Evolutionary conservation across 129 eudicot genomes (phyloP).

Genomic region (Sambucus nigra): DNA sequence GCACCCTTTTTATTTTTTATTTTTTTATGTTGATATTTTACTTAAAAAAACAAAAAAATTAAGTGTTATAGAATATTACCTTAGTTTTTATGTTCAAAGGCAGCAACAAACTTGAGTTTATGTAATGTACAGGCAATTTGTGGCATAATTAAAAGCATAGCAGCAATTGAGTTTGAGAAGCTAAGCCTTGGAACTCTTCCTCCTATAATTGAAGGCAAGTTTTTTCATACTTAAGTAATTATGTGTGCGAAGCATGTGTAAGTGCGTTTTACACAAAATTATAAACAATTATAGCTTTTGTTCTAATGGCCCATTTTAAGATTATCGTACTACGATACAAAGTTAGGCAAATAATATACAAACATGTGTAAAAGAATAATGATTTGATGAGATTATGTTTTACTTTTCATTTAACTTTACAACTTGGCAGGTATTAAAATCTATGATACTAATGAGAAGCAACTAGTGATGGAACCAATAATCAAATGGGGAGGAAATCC

Average conservation of each 20-base stretch:
- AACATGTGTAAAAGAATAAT: too few species aligned
- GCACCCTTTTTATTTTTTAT: background rate
- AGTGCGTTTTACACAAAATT: too few species aligned
- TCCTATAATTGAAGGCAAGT: conserved; percentile 69
- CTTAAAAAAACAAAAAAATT: background rate
- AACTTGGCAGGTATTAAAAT: conserved; percentile 55
- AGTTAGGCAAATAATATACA: background rate
- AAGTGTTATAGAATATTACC: background rate
- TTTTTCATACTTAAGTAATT: too few species aligned
- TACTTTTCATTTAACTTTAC: background rate
- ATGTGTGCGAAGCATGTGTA: too few species aligned
- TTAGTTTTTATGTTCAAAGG: background rate
- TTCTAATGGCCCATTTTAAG: background rate
- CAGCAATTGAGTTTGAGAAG: conserved; percentile 66
- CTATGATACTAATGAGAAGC: conserved; percentile 67
- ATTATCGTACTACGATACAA: too few species aligned
- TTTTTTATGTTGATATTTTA: background rate
- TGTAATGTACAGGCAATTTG: conserved; percentile 51
- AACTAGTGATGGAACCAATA: conserved; percentile 82
- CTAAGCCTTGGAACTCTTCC: conserved; percentile 83
- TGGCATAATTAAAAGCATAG: conserved; percentile 41
- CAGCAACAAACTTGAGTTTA: background rate
- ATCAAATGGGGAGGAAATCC: conserved; percentile 95
- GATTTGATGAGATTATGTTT: background rate
- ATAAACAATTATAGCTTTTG: too few species aligned